Evolutionary conservation across 371 early-diverging fungal species (phyloP).

Genomic region (Mortierella sp.): DNA sequence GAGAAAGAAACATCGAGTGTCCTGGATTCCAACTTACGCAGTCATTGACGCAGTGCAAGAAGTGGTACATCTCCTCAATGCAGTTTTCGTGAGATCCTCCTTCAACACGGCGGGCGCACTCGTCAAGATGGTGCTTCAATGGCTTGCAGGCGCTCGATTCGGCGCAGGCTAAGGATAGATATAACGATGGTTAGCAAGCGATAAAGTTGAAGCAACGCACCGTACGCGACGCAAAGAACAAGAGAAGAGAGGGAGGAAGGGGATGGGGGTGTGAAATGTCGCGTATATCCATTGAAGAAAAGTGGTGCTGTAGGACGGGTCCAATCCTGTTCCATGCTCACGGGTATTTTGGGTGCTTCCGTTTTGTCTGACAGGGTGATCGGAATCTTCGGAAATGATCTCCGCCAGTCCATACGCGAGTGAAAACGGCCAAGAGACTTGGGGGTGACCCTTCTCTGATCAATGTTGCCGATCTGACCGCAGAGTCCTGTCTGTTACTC

Average conservation of each 20-base stretch:
- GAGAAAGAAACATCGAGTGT: background rate
- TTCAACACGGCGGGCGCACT: conserved; percentile 58
- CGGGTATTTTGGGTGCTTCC: no score
- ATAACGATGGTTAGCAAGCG: background rate
- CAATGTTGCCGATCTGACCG: background rate
- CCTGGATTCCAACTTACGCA: conserved; percentile 47
- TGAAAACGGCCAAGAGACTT: background rate
- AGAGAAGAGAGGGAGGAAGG: background rate
- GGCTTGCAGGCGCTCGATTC: conserved; percentile 55
- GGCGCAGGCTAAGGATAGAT: conserved; percentile 47
- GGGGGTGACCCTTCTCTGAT: background rate
- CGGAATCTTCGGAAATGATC: conserved; percentile 11
- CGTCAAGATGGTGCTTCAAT: conserved; percentile 58
- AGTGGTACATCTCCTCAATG: conserved; percentile 57
- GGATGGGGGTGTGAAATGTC: background rate
- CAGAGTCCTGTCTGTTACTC: background rate
- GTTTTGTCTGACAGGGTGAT: background rate
- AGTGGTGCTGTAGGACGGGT: no score
- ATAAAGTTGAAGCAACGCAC: background rate
- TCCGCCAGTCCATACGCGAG: background rate
- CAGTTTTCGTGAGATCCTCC: conserved; percentile 55
- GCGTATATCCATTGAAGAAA: no score
- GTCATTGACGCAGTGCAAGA: conserved; percentile 59
- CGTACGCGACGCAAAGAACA: background rate
- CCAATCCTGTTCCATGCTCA: no score